Evolutionary conservation across 164 flowering plant genomes (phyloP), one percentile per base, ranked within the genome.

Genomic region (Liquidambar formosana): DNA sequence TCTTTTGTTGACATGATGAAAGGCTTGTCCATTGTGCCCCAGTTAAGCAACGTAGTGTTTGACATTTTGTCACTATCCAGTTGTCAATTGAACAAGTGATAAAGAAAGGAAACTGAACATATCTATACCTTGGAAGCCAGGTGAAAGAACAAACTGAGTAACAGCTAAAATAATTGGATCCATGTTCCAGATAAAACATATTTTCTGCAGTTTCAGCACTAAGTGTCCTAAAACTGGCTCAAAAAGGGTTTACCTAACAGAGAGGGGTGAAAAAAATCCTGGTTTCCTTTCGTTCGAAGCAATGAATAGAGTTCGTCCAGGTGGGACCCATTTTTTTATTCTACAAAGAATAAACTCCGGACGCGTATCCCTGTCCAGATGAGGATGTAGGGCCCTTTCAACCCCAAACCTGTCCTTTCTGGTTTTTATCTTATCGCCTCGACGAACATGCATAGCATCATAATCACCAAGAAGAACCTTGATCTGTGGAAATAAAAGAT

Each of bases 241-340:
- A 38, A 65, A 8, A 38, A 48, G 51, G 2, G n/a, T 27, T n/a
- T 83, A 95, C 99, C 97, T 89, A 71, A 68, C 71, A 72, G 95
- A 76, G 23, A 95, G 92, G 51, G 97, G 97, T 0, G 97, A 89
- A 73, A 95, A 95, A 73, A 90, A 95, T 19, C 91, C 93, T 0
- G 88, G 93, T 18, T 79, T 84, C 72, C 93, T 86, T 85, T 95
- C 99, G 83, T 95, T 95, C 45, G 99, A 95, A 69, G 96, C 99
- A 74, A 95, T 91, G 77, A 85, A 95, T 63, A 95, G 83, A 10
- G 92, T 93, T 68, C 92, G 78, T 26, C 99, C 98, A 41, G 83
- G 79, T 6, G 97, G 93, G 27, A 90, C 83, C 98, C 98, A 91
- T 38, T 88, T 91, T 41, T 72, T 68, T 21, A 95, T 88, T 79